These are phyloP conservation scores for Aspergillus heteromorphus DNA, from an alignment of 495 filamentous ascomycete genomes.

Conservation along the genomic window DNA sequence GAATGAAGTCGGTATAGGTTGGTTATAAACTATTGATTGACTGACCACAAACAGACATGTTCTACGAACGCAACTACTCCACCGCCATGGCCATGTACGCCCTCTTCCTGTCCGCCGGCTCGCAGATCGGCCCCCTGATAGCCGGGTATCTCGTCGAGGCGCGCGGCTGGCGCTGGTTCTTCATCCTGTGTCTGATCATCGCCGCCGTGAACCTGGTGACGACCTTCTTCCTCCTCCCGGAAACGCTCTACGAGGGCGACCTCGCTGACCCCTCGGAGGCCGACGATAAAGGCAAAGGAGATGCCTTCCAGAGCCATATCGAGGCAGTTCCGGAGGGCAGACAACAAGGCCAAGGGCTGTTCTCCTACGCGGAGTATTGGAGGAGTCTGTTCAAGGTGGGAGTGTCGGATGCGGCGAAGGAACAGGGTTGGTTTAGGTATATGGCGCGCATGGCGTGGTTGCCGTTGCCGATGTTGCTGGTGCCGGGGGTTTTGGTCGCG, in stretches of 20 bases:
- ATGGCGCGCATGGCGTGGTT: slow-evolving; percentile 24
- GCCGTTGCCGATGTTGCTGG: slow-evolving; percentile 28
- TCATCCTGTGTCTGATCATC: slow-evolving; percentile 29
- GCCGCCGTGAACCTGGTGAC: slow-evolving; percentile 25
- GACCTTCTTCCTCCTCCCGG: slow-evolving; percentile 26
- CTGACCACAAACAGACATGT: too few species aligned
- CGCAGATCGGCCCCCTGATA: slow-evolving; percentile 27
- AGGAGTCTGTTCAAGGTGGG: slow-evolving; percentile 24
- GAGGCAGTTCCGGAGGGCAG: slow-evolving; percentile 12
- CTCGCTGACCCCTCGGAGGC: slow-evolving; percentile 9
- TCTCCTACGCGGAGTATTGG: slow-evolving; percentile 23
- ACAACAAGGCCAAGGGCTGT: not conserved
- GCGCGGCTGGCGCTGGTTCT: slow-evolving; percentile 32
- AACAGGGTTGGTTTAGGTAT: slow-evolving; percentile 15
- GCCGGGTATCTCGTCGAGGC: slow-evolving; percentile 27
- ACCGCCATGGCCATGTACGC: slow-evolving; percentile 37
- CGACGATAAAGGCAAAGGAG: slow-evolving; percentile 13
- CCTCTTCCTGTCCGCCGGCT: slow-evolving; percentile 33
- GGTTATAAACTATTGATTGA: too few species aligned
- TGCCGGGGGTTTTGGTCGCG: slow-evolving; percentile 25
- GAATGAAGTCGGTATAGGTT: too few species aligned
- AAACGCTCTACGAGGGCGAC: slow-evolving; percentile 25
- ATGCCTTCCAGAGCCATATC: slow-evolving; percentile 8
- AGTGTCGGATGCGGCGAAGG: slow-evolving; percentile 17
- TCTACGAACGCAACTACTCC: slow-evolving; percentile 34